Evolutionary conservation across 495 filamentous ascomycete genomes (phyloP), one percentile per base, ranked within the genome.

Genomic region (Aspergillus funiculosus): DNA sequence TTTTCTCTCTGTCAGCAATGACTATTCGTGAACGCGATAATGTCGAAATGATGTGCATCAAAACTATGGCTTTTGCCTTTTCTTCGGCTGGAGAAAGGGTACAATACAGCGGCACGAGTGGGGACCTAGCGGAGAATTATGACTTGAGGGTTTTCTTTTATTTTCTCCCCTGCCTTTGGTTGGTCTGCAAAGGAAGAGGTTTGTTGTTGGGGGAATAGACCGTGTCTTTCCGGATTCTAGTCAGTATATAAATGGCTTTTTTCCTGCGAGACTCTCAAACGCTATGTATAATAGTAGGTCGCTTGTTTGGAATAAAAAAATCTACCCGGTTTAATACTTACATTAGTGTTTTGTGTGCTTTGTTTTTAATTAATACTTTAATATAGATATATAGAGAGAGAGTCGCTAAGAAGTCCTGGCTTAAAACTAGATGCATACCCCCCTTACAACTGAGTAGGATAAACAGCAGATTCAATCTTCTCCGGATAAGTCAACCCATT

Each of bases 401-500:
- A n/a, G n/a, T n/a, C n/a, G n/a, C n/a, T n/a, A n/a, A n/a, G n/a
- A n/a, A n/a, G n/a, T n/a, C n/a, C n/a, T n/a, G n/a, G n/a, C n/a
- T n/a, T n/a, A n/a, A n/a, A n/a, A n/a, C n/a, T n/a, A n/a, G n/a
- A n/a, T n/a, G n/a, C n/a, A n/a, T n/a, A n/a, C n/a, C n/a, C n/a
- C n/a, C n/a, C 51, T 45, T 59, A 72, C 48, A 75, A 42, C 45
- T 61, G 41, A 47, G 71, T 50, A 30, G 74, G 74, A 66, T 81
- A 90, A 31, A 87, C 77, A 37, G 76, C 76, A 44, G 76, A 89
- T 64, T 92, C 84, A 62, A 96, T 94, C 54, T 77, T 69, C 45
- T 86, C 81, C 20, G 89, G 86, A 73, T 94, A 95, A 51, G 61
- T 74, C 59, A 96, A 67, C 2, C 78, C 86, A 37, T 82, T 80